phyloP scores from a whole-genome alignment of 2,329 filamentous ascomycete genomes.

The Claviceps purpurea region DNA sequence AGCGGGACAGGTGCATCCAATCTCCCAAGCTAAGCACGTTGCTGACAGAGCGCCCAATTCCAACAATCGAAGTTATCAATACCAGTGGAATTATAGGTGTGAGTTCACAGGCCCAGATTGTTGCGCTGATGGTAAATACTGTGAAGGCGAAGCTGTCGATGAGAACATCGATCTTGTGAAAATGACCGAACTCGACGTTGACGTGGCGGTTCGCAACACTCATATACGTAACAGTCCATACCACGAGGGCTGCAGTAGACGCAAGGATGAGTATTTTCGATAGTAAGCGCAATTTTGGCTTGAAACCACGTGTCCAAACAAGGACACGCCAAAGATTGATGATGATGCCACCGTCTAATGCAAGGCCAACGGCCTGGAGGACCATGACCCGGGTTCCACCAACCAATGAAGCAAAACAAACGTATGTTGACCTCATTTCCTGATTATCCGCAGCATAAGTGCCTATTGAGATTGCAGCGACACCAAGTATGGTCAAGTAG shows the following conservation, averaged over 20 bases:
- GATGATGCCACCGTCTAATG: conserved; percentile 32
- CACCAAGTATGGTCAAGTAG: conserved; percentile 22
- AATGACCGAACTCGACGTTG: conserved; percentile 24
- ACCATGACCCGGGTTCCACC: conserved; percentile 21
- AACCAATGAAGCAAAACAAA: conserved; percentile 34
- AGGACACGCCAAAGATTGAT: conserved; percentile 38
- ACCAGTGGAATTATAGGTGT: conserved; percentile 29
- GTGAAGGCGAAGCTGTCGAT: conserved; percentile 34
- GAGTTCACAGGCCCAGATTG: conserved; percentile 33
- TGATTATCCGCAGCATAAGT: conserved; percentile 27
- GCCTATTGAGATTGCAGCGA: conserved; percentile 27
- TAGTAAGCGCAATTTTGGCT: conserved; percentile 31
- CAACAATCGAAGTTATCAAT: conserved; percentile 30
- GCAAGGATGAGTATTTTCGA: conserved; percentile 28
- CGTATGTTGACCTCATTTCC: conserved; percentile 33
- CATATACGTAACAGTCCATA: conserved; percentile 22
- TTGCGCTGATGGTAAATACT: conserved; percentile 28
- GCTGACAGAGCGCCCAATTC: conserved; percentile 21
- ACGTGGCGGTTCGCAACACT: conserved; percentile 12
- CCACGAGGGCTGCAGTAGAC: conserved; percentile 22
- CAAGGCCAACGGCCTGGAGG: conserved; percentile 31
- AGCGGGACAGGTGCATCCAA: conserved; percentile 29
- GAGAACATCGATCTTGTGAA: conserved; percentile 36
- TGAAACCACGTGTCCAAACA: conserved; percentile 35
- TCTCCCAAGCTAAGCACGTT: conserved; percentile 27